Evolutionary conservation across 192 early-diverging fungal species (phyloP).

Genomic region (Coemansia sp.): DNA sequence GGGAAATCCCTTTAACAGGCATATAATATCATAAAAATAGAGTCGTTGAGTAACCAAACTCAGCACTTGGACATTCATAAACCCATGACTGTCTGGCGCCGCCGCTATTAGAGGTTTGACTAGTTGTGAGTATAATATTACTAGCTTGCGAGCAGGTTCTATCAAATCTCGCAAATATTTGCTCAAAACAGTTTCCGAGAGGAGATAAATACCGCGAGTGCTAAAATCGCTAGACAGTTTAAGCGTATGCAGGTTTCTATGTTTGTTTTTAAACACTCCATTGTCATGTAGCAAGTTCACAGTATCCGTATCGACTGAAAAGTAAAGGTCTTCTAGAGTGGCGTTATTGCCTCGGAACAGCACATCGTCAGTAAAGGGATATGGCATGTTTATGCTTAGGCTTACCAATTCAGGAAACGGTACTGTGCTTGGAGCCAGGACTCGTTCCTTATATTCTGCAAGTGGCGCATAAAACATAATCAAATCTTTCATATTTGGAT

Average conservation of each 20-base stretch:
- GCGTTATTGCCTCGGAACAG: slow-evolving; percentile 9
- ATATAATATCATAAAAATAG: not conserved
- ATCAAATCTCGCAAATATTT: not conserved
- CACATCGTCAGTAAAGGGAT: slow-evolving; percentile 12
- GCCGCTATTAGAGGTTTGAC: not conserved
- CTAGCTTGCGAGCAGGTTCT: not conserved
- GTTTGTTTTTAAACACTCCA: not conserved
- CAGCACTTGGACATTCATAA: not conserved
- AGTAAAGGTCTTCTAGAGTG: not conserved
- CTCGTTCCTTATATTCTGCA: not conserved
- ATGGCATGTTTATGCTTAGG: not conserved
- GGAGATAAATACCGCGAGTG: not conserved
- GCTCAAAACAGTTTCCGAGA: not conserved
- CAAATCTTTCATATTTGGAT: slow-evolving; percentile 8
- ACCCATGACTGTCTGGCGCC: not conserved
- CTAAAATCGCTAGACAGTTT: not conserved
- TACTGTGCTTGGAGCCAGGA: not conserved
- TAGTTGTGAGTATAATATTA: not conserved
- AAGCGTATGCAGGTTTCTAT: not conserved
- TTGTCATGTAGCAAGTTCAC: not conserved
- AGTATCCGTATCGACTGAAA: not conserved
- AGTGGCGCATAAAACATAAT: not conserved
- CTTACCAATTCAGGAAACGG: slow-evolving; percentile 2
- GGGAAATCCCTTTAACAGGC: not conserved
- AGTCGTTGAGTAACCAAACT: not conserved